Percentiles rank a stretch among this genome's conserved stretches.
Evolutionary conservation across 208 protist species (phyloP).

Genomic region (Trypanosoma mega): DNA sequence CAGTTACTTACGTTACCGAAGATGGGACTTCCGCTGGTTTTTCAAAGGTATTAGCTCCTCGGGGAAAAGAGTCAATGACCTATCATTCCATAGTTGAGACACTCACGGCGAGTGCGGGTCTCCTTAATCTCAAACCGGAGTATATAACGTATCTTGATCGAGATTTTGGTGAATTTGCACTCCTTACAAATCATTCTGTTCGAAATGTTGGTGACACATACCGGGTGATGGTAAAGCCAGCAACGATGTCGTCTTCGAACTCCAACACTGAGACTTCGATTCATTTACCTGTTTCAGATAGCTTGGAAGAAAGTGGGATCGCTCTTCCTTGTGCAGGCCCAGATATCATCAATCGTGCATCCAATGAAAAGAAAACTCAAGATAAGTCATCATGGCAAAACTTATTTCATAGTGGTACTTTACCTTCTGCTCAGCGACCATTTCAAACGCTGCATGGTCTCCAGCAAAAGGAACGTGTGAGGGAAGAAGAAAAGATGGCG

Average conservation of each 20-base stretch:
- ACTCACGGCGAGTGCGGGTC: conserved; percentile 4
- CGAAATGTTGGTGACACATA: not conserved
- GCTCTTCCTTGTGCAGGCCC: no score
- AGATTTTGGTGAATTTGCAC: not conserved
- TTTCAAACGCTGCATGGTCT: no score
- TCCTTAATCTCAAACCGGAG: conserved; percentile 1
- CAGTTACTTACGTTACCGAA: conserved; percentile 6
- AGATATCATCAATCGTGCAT: no score
- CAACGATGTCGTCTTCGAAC: not conserved
- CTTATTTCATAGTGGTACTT: no score
- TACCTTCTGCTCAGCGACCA: no score
- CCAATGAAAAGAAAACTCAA: no score
- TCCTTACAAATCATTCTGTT: not conserved
- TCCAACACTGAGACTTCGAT: no score
- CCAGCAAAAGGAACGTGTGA: no score
- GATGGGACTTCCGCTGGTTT: conserved; percentile 14
- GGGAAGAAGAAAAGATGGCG: no score
- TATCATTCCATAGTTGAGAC: conserved; percentile 4
- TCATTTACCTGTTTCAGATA: not conserved
- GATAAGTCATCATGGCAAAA: no score
- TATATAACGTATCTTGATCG: conserved; percentile 23
- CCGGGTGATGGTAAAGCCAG: not conserved
- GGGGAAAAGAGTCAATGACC: not conserved
- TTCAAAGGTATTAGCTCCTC: conserved; percentile 14
- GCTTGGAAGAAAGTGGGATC: not conserved